Conservation (phyloP, 2,329 filamentous ascomycete genomes). For the Orbilia ellipsospora region DNA sequence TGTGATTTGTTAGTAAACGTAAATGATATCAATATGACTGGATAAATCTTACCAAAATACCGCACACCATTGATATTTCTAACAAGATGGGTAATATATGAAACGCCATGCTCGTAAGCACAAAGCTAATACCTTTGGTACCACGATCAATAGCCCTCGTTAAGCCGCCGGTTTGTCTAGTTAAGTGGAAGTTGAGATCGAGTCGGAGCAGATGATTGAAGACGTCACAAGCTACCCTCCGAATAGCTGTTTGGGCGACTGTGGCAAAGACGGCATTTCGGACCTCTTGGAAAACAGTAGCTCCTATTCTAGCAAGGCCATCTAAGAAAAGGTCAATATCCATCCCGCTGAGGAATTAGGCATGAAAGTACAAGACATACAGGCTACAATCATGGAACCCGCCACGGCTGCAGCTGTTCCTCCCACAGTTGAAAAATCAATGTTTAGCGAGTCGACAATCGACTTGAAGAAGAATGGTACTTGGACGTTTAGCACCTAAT, state of each 20-base stretch:
- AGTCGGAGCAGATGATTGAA: conserved; percentile 89
- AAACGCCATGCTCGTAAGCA: conserved; percentile 98
- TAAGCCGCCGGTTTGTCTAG: conserved; percentile 91
- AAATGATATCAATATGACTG: neutral
- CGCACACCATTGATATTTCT: conserved; percentile 94
- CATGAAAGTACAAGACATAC: conserved; percentile 63
- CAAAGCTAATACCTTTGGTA: conserved; percentile 97
- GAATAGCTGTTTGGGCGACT: conserved; percentile 95
- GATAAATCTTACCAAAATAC: conserved; percentile 74
- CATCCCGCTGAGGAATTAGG: neutral
- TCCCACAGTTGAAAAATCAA: conserved; percentile 87
- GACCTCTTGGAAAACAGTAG: conserved; percentile 89
- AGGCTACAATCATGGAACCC: conserved; percentile 91
- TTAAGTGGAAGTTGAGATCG: conserved; percentile 92
- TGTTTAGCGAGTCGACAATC: conserved; percentile 97
- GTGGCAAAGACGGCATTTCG: conserved; percentile 97
- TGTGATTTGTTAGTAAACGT: conserved; percentile 30
- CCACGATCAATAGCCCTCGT: conserved; percentile 95
- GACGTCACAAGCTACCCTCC: conserved; percentile 88
- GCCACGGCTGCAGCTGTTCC: conserved; percentile 89
- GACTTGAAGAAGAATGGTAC: conserved; percentile 99
- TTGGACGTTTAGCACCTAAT: conserved; percentile 85
- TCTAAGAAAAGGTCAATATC: conserved; percentile 65
- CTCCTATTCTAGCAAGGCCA: conserved; percentile 85
- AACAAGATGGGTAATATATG: conserved; percentile 93